phyloP scores from a whole-genome alignment of 495 filamentous ascomycete genomes.

The Penicillium ochrochloron region DNA sequence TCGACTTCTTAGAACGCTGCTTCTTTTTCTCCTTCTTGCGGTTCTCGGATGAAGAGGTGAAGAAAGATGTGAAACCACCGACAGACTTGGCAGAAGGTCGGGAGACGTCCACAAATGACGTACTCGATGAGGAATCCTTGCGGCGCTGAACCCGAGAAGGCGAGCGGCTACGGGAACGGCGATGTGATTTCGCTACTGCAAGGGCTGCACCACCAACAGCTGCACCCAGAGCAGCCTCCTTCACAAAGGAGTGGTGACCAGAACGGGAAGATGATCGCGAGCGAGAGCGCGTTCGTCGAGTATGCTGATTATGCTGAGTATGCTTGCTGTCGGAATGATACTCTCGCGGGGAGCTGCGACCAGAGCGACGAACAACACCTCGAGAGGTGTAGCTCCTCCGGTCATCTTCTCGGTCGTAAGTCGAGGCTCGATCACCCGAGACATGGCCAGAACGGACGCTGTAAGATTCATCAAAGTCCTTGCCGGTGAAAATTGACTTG shows the following conservation, averaged over 20 bases:
- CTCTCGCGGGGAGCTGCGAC: slow-evolving; percentile 40
- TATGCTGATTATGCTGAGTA: slow-evolving; percentile 16
- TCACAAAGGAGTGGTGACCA: slow-evolving; percentile 43
- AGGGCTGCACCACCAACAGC: slow-evolving; percentile 49
- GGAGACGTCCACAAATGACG: slow-evolving; percentile 41
- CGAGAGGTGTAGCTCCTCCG: slow-evolving; percentile 52
- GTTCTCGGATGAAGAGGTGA: slow-evolving; percentile 54
- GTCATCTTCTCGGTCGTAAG: slow-evolving; percentile 44
- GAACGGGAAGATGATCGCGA: slow-evolving; percentile 50
- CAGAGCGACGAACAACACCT: slow-evolving; percentile 43
- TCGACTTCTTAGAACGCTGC: slow-evolving; percentile 42
- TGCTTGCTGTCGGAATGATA: slow-evolving; percentile 31
- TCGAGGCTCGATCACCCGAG: slow-evolving; percentile 35
- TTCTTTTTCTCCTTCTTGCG: slow-evolving; percentile 37
- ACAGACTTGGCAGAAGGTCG: slow-evolving; percentile 35
- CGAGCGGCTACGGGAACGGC: slow-evolving; percentile 38
- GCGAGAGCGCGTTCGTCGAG: slow-evolving; percentile 46
- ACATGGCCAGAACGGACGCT: slow-evolving; percentile 56
- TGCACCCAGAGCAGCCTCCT: slow-evolving; percentile 51
- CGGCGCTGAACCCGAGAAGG: slow-evolving; percentile 35
- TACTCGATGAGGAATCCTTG: slow-evolving; percentile 44
- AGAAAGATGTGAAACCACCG: slow-evolving; percentile 49
- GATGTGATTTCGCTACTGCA: slow-evolving; percentile 37
- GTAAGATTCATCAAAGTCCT: slow-evolving; percentile 64
- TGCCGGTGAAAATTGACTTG: slow-evolving; percentile 56